Evolutionary conservation across 129 eudicot genomes (phyloP), one percentile per base, ranked within the genome.

Genomic region (Chrysanthemum seticuspe): DNA sequence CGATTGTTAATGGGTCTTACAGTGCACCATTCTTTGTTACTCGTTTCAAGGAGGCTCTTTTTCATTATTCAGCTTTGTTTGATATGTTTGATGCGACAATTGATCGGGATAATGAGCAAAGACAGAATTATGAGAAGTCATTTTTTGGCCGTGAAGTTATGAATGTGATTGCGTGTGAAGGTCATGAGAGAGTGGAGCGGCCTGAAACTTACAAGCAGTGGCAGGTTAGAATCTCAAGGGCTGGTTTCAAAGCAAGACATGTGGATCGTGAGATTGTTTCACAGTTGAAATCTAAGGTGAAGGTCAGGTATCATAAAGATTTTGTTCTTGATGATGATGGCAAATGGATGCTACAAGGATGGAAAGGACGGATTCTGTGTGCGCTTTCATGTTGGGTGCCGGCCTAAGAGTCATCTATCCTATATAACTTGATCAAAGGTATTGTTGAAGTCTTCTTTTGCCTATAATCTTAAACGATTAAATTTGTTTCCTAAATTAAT

Each of bases 151-250:
- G 84, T 3, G 89, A 85, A 70, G 87, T 68, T 14, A 81, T 87
- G 34, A 90, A 90, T 73, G 89, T 87, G 58, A 74, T 87, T 54
- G 97, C 94, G 5, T 85, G 97, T 62, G 97, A 90, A 80, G 94
- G 94, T 48, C 18, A 66, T 0, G 85, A 75, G 52, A 79, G 97
- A 80, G 87, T 90, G 58, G 91, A 78, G 25, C 79, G 94, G 72
- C 87, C 97, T 0, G 97, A 90, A 70, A 85, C 87, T 0, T 87
- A 85, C 69, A 90, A 90, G 79, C 87, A 87, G 75, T 90, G 97
- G 97, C 91, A 85, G 31, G 83, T 65, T 1, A 84, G 97, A 11
- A 79, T 50, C 70, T 13, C 34, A 44, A 72, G 91, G 83, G 97
- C 91, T 25, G 91, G 97, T 3, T 83, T 90, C 70, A 87, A 75